Percentiles rank a stretch among this genome's conserved stretches.
Conservation (phyloP, 371 early-diverging fungal genomes). For the Mortierella sp. region DNA sequence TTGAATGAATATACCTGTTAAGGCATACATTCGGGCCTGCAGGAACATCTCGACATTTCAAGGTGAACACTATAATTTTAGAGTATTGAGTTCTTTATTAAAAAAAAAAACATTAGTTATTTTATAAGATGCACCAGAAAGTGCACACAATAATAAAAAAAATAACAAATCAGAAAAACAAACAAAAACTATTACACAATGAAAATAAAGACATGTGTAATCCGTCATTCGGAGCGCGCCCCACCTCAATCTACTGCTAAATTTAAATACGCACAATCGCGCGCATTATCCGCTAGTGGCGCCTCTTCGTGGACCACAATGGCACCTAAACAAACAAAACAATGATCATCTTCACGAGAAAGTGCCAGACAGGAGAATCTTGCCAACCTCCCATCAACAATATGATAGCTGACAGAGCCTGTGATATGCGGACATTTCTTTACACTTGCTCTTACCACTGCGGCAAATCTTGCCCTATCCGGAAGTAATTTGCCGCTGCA, state of each 20-base stretch:
- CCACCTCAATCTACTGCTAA: background rate
- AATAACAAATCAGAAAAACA: background rate
- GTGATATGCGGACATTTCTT: no score
- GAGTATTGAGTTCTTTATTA: no score
- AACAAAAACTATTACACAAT: background rate
- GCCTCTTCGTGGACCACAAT: no score
- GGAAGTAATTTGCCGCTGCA: no score
- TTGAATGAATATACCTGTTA: background rate
- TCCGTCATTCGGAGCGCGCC: background rate
- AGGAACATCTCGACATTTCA: conserved; percentile 5
- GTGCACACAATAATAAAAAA: background rate
- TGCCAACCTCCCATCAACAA: background rate
- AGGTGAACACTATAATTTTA: background rate
- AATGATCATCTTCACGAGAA: background rate
- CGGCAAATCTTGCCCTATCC: no score
- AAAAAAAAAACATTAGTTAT: no score
- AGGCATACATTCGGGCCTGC: background rate
- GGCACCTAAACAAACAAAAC: background rate
- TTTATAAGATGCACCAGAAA: background rate
- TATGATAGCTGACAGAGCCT: no score
- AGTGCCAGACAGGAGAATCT: background rate
- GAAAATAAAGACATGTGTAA: conserved; percentile 8
- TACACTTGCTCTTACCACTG: no score
- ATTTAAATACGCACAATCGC: background rate
- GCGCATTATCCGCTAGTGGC: no score